Evolutionary conservation across 306 rosid genomes (phyloP), one percentile per base, ranked within the genome.

Genomic region (Fragaria vesca): DNA sequence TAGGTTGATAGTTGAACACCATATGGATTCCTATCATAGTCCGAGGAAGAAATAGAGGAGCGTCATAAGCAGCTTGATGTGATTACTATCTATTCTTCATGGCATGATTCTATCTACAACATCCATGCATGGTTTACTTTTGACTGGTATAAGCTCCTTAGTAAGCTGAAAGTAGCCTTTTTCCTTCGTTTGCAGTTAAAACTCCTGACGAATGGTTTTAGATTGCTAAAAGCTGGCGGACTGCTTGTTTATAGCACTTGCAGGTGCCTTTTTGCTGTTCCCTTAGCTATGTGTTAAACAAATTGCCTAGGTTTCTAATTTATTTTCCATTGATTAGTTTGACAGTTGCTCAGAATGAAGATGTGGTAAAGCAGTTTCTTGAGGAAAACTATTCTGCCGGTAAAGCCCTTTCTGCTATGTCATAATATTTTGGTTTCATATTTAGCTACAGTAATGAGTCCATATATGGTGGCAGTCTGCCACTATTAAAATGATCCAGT

Each of bases 241-340:
- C 51, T 84, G 67, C 97, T 95, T 18, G 81, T 95, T 86, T 95
- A 91, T 81, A 95, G 97, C 89, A 95, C 99, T 81, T 95, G 99
- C 97, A 93, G 97, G 99, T 95, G 71, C 80, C 72, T 71, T 81
- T 81, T 73, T 67, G 5, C 34, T 38, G 52, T 76, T 55, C 50
- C 69, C n/a, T 40, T 21, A 72, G 51, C 12, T 76, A 55, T 51
- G 69, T 36, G 65, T 16, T 46, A 8, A 21, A 2, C 68, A 69
- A 17, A 32, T 4, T 30, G 12, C 73, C 24, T 63, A 38, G 62
- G 26, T 78, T 2, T 32, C 81, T 50, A 83, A 45, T 58, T 76
- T 24, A 72, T 18, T 65, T 69, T 73, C 80, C 75, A 17, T 80
- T 75, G 61, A 69, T 69, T 70, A 95, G 97, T 87, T 86, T 95